phyloP scores from a whole-genome alignment of 257 asterid species.

The Plantago ovata region DNA sequence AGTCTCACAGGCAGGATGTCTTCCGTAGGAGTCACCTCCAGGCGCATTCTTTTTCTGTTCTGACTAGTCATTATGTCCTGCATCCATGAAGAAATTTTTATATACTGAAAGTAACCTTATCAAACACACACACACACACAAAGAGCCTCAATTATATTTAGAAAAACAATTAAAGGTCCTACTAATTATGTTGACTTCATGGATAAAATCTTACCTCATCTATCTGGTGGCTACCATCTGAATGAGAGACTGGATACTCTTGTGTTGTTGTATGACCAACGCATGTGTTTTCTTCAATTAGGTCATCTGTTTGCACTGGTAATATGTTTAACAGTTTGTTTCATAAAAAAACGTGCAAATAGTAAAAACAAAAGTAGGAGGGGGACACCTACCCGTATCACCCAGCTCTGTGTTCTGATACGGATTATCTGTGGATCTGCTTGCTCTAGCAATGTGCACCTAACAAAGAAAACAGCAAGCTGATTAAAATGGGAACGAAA shows the following conservation, averaged over 20 bases:
- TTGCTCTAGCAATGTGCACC: constrained; percentile 4
- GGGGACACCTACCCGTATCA: constrained; percentile 18
- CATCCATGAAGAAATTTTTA: neutral
- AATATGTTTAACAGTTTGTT: neutral
- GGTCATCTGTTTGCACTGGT: too few relatives aligned
- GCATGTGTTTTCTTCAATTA: too few relatives aligned
- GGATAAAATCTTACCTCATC: too few relatives aligned
- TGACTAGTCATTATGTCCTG: neutral
- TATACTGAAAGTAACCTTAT: too few relatives aligned
- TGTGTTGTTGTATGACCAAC: too few relatives aligned
- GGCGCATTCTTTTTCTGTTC: neutral
- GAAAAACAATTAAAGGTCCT: neutral
- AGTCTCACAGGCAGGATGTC: neutral
- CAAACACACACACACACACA: too few relatives aligned
- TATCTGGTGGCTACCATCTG: too few relatives aligned
- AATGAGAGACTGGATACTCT: too few relatives aligned
- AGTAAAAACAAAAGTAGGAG: neutral
- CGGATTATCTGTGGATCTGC: constrained; percentile 37
- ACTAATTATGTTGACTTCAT: neutral
- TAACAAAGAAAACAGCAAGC: neutral
- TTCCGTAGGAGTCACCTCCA: neutral
- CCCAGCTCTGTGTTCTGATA: constrained; percentile 23
- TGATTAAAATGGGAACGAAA: neutral
- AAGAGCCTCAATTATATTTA: too few relatives aligned
- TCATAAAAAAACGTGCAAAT: constrained; percentile 7